These are phyloP conservation scores for Pterocarpus macrocarpus DNA, from an alignment of 306 rosid species.

Conservation along the genomic window DNA sequence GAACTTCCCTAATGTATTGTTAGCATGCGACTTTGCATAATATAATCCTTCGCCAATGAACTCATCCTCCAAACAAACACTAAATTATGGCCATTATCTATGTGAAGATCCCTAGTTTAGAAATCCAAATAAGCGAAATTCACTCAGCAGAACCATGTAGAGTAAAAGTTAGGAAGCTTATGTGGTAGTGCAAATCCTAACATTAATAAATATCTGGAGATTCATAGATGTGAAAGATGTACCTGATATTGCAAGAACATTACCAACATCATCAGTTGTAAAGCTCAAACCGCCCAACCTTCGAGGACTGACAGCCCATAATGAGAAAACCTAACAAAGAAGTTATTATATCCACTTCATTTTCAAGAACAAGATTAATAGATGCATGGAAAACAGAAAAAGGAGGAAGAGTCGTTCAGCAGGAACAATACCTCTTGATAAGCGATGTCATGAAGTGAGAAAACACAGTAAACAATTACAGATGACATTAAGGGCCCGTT, in stretches of 20 bases:
- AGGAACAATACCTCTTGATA: constrained; percentile 68
- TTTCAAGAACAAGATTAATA: not conserved
- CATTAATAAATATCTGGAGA: not conserved
- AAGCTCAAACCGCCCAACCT: constrained; percentile 73
- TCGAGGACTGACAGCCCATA: constrained; percentile 83
- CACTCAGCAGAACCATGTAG: not conserved
- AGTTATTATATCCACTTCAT: not conserved
- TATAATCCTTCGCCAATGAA: not conserved
- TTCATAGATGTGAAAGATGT: not conserved
- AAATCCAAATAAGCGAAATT: not conserved
- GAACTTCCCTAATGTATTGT: not conserved
- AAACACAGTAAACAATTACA: constrained; percentile 69
- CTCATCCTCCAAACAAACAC: not conserved
- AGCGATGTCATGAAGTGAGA: constrained; percentile 85
- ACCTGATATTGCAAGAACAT: constrained; percentile 78
- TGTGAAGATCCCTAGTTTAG: not conserved
- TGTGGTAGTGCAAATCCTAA: too few species aligned
- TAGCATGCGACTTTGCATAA: not conserved
- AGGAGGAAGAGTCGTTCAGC: not conserved
- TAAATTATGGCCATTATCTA: not conserved
- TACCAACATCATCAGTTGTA: constrained; percentile 66
- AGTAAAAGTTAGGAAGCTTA: too few species aligned
- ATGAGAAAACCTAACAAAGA: constrained; percentile 69
- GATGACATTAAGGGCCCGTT: constrained; percentile 95
- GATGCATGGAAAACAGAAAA: not conserved